Evolutionary conservation across 2,329 filamentous ascomycete genomes (phyloP).

Genomic region (Xylaria sp.): DNA sequence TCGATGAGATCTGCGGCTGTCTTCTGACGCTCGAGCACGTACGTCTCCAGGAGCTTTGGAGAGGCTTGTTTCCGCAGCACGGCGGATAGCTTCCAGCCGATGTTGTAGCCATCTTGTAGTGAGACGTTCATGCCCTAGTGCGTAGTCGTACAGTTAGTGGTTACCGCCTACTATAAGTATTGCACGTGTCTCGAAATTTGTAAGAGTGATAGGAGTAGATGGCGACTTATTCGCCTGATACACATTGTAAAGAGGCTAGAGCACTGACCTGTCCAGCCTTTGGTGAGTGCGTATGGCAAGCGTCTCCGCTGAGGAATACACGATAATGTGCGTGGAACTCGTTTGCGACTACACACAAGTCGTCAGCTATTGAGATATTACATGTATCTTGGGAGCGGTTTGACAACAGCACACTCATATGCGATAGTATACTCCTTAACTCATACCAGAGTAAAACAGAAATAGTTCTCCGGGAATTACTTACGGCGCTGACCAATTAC

Average conservation of each 20-base stretch:
- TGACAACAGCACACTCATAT: background rate
- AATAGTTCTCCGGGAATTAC: conserved; percentile 53
- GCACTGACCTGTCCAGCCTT: conserved; percentile 66
- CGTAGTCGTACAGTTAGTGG: background rate
- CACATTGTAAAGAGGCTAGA: background rate
- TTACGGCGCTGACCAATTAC: conserved; percentile 69
- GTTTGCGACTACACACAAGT: conserved; percentile 12
- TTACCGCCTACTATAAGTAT: background rate
- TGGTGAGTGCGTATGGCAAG: conserved; percentile 73
- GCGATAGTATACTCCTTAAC: background rate
- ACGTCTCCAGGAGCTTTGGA: conserved; percentile 61
- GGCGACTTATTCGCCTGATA: background rate
- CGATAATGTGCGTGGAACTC: conserved; percentile 65
- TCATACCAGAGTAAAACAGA: background rate
- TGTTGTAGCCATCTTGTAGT: conserved; percentile 72
- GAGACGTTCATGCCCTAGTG: conserved; percentile 65
- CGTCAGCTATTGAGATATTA: background rate
- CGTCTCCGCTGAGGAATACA: conserved; percentile 72
- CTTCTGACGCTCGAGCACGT: conserved; percentile 63
- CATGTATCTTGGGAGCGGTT: background rate
- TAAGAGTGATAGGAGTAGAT: background rate
- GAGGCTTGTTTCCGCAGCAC: conserved; percentile 58
- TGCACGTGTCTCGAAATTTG: background rate
- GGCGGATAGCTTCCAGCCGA: conserved; percentile 68
- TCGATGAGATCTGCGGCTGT: conserved; percentile 68